Evolutionary conservation across 768 basidiomycete genomes (phyloP).

Genomic region (Rhodosporidiobolus sp.): DNA sequence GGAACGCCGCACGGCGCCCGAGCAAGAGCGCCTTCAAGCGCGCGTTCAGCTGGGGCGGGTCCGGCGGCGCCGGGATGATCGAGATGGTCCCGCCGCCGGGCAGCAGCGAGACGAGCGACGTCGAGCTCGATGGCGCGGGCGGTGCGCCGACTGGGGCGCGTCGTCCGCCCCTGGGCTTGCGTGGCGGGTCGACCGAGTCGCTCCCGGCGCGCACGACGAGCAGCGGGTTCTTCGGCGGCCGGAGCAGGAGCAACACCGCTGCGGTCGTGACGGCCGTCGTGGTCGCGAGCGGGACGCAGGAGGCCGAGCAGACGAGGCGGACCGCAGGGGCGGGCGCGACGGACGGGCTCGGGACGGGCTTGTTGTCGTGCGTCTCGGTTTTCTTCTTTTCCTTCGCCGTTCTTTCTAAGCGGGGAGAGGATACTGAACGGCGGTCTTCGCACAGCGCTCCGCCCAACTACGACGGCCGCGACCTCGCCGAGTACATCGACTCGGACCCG

Average conservation of each 20-base stretch:
- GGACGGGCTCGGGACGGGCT: conserved; percentile 16
- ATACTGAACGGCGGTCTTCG: background rate
- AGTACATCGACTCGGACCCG: conserved; percentile 2
- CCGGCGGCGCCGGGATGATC: no score
- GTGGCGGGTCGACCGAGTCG: background rate
- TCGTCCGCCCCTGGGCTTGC: no score
- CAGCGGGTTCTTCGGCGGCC: background rate
- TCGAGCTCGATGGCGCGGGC: background rate
- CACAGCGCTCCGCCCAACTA: conserved; percentile 25
- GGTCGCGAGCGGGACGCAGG: background rate
- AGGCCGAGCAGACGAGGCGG: conserved; percentile 6
- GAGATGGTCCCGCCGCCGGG: background rate
- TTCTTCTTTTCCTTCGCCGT: no score
- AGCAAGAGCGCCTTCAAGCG: conserved; percentile 18
- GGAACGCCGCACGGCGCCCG: conserved; percentile 32
- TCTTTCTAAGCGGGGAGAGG: background rate
- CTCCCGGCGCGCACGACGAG: background rate
- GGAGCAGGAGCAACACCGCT: conserved; percentile 24
- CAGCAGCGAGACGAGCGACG: conserved; percentile 16
- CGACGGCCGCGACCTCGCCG: conserved; percentile 12
- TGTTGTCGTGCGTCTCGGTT: conserved; percentile 14
- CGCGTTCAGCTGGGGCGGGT: background rate
- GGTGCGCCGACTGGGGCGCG: background rate
- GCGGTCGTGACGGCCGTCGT: background rate
- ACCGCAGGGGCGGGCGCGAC: conserved; percentile 16